Percentiles rank a stretch among this genome's conserved stretches.
Evolutionary conservation across 257 asterid species (phyloP).

Genomic region (Forsythia suspensa): DNA sequence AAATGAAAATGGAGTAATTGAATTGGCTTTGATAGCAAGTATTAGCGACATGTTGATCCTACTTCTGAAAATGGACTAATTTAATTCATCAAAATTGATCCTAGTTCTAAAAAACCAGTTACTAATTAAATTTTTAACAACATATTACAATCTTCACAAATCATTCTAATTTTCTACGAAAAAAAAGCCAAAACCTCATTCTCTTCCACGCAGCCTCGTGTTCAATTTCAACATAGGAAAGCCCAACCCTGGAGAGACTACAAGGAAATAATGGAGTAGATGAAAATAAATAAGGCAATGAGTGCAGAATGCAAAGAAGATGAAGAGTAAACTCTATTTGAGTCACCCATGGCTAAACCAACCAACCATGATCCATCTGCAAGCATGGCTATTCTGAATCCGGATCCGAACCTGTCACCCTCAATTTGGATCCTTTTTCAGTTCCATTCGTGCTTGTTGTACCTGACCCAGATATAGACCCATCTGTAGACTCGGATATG

Average conservation of each 20-base stretch:
- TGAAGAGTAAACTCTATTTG: conserved; percentile 40
- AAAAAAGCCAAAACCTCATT: conserved; percentile 34
- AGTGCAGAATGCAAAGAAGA: conserved; percentile 26
- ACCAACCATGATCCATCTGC: conserved; percentile 85
- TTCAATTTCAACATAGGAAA: no score
- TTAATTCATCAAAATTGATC: no score
- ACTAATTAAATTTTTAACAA: no score
- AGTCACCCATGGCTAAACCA: conserved; percentile 87
- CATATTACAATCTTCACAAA: conserved; percentile 29
- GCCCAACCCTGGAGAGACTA: no score
- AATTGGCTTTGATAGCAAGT: no score
- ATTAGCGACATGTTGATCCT: no score
- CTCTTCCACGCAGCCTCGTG: conserved; percentile 20
- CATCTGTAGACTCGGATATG: no score
- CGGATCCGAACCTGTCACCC: conserved; percentile 29
- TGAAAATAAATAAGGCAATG: conserved; percentile 20
- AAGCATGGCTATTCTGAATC: conserved; percentile 33
- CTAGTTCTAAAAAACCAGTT: no score
- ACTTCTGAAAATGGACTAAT: no score
- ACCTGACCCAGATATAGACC: conserved; percentile 31
- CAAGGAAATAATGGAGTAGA: conserved; percentile 27
- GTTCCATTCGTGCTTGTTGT: conserved; percentile 27
- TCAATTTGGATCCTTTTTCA: conserved; percentile 32
- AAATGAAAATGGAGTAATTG: no score
- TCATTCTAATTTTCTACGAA: conserved; percentile 5